A percentile compares a stretch with the other conserved stretches of the same genome.
Conservation (phyloP, 139 green algal genomes). For the Chlorella sp. region DNA sequence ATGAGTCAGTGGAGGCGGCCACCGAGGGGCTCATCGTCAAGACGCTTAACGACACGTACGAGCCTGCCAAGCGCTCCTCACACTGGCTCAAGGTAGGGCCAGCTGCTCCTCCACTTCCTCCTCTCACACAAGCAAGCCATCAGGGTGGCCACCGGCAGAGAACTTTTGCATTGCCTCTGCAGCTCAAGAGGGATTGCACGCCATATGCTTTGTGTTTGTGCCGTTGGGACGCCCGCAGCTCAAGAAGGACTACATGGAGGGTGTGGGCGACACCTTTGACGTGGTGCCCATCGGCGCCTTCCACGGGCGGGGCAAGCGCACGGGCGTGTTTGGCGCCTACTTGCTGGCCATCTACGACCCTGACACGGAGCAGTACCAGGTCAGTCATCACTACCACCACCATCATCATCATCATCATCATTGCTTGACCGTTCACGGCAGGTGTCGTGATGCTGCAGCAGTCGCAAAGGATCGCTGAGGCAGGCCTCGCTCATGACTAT, state of each 20-base stretch:
- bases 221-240: conserved; percentile 65
- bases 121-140: no score
- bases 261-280: conserved; percentile 92
- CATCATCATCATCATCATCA: no score
- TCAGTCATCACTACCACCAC: no score
- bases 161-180: no score
- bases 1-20: conserved; percentile 75
- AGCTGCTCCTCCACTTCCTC: no score
- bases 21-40: conserved; percentile 98
- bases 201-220: background rate
- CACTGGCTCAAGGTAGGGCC: conserved; percentile 95
- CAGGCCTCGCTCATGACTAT: no score
- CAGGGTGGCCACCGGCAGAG: no score
- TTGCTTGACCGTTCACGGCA: no score
- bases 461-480: no score
- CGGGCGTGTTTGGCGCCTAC: conserved; percentile 87
- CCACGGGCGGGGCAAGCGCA: conserved; percentile 82
- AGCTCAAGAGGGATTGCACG: conserved; percentile 8
- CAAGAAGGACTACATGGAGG: conserved; percentile 99
- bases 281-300: conserved; percentile 86
- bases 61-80: conserved; percentile 77
- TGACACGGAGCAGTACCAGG: conserved; percentile 82
- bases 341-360: conserved; percentile 89
- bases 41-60: conserved; percentile 82
- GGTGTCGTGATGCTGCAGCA: no score